Base-by-base conservation (phyloP, 306 rosid genomes). In the Pyrus pyrifolia region DNA sequence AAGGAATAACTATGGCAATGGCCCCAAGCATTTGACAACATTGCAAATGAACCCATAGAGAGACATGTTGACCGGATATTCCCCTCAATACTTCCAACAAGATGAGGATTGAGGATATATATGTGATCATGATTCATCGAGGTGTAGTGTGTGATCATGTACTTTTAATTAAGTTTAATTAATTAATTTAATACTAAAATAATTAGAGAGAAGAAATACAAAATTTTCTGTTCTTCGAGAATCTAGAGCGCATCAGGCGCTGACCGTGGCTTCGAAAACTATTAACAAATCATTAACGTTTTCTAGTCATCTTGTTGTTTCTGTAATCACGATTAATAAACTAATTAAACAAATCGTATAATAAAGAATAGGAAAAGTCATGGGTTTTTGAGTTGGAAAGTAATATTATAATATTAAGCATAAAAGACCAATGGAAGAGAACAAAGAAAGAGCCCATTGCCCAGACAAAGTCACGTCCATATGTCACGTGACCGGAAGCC, bases 181-280 rank as follows among this genome's bases (percentile, higher is more conserved):
- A 61, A 61, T 27, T 25, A 17, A 4, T 27, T 22, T 25, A 61
- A 25, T 27, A 25, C 15, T 61, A 62, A 29, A 13, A 61, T 58
- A 61, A 27, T 61, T 25, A 62, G 15, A 14, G 33, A 60, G n/a
- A 58, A 67, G 80, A 8, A 61, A 60, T 84, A 81, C 75, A 73
- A 83, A 83, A 68, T 3, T 82, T 77, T 61, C 78, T 73, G 77
- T 93, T 91, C 90, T 90, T 96, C 96, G 97, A 95, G 97, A 89
- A 95, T 92, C 97, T 89, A 88, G 97, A 92, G 97, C 99, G 99
- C 93, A 95, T 91, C 89, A 87, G 93, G 91, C 97, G 99, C 99
- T 95, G 99, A 95, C 97, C 97, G n/a, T 70, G 89, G 85, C 86
- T 87, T 87, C 85, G 79, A 82, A 86, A 90, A 85, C 83, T 81